phyloP scores from a whole-genome alignment of 73 alveolate species.

The Paramecium caudatum region DNA sequence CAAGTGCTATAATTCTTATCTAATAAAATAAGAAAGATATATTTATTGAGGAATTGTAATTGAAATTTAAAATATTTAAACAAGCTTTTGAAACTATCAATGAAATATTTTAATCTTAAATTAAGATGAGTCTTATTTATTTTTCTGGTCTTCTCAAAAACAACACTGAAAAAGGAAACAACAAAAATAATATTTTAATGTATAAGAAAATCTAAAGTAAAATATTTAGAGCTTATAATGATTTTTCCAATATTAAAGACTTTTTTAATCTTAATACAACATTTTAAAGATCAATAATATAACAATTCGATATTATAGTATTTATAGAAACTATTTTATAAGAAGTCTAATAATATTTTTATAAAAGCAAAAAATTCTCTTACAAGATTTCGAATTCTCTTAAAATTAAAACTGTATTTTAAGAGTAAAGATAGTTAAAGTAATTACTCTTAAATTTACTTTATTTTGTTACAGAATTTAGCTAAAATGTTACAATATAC shows the following conservation, averaged over 20 bases:
- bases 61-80: neutral
- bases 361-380: neutral
- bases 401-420: neutral
- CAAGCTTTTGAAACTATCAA: conserved; percentile 13
- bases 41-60: conserved; percentile 12
- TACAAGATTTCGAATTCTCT: neutral
- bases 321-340: neutral
- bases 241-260: conserved; percentile 3
- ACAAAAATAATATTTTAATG: neutral
- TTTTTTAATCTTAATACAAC: neutral
- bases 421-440: conserved; percentile 1
- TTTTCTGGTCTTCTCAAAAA: neutral
- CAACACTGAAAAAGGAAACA: neutral
- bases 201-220: conserved; percentile 19
- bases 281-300: neutral
- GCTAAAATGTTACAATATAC: neutral
- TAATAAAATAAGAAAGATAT: neutral
- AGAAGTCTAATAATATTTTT: neutral
- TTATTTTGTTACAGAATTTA: neutral
- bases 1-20: neutral
- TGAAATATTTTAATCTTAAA: neutral
- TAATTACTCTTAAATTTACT: neutral
- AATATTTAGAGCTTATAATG: neutral
- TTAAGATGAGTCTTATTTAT: conserved; percentile 23
- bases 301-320: neutral